phyloP scores from a whole-genome alignment of 768 basidiomycete genomes.

The Xanthoconium stramineum region DNA sequence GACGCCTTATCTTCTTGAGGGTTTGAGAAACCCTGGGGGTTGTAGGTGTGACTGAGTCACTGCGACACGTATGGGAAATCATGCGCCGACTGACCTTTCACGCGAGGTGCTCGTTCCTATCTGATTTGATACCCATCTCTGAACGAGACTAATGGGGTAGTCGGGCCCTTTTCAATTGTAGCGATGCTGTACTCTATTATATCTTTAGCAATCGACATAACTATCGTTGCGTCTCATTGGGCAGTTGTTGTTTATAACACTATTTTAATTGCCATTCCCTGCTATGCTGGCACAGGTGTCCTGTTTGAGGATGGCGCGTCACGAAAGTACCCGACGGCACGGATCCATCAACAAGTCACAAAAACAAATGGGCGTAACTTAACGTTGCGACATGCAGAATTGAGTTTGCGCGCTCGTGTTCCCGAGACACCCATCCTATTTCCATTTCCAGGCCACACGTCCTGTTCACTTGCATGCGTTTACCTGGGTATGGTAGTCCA shows the following conservation, averaged over 20 bases:
- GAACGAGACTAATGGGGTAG: slow-evolving; percentile 16
- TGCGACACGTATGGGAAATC: too few species aligned
- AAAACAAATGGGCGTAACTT: not conserved
- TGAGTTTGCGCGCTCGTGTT: slow-evolving; percentile 6
- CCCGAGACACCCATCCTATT: not conserved
- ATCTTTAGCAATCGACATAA: slow-evolving; percentile 16
- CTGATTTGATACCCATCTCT: slow-evolving; percentile 26
- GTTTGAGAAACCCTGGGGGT: not conserved
- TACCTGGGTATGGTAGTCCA: slow-evolving; percentile 11
- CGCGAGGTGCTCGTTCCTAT: slow-evolving; percentile 22
- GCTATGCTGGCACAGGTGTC: not conserved
- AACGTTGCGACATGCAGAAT: slow-evolving; percentile 10
- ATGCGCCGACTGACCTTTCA: too few species aligned
- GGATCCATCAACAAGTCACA: slow-evolving; percentile 9
- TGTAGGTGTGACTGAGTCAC: slow-evolving; percentile 1
- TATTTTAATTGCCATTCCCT: slow-evolving; percentile 1
- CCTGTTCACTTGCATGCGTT: not conserved
- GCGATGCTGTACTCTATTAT: slow-evolving; percentile 21
- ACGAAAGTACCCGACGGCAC: slow-evolving; percentile 2
- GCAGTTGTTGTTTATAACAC: not conserved
- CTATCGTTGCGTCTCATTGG: not conserved
- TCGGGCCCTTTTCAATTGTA: slow-evolving; percentile 16
- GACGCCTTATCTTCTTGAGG: slow-evolving; percentile 11
- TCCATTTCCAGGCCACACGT: slow-evolving; percentile 6
- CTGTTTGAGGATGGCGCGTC: not conserved